Evolutionary conservation across 139 green algal species (phyloP), one percentile per base, ranked within the genome.

Genomic region (Tetratostichococcus sp.): DNA sequence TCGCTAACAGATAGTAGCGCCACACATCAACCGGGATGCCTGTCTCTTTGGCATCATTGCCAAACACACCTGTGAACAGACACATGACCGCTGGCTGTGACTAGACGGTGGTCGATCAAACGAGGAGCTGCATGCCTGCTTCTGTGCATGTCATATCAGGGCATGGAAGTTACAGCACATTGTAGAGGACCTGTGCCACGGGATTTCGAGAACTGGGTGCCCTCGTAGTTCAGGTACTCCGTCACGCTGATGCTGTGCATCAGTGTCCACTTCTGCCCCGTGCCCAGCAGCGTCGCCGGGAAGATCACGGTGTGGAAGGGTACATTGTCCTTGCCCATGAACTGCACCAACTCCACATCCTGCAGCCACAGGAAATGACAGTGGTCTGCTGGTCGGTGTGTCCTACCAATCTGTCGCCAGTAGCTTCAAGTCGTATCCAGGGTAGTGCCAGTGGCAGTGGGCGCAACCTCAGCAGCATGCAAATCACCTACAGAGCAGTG

Each of bases 301-400:
- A 98, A 98, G 87, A 97, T 97, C 74, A 98, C 91, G 32, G 95
- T 99, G 86, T 99, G 95, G 85, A 99, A 99, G 39, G 95, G 94
- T 69, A 98, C 89, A 78, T 99, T 99, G 88, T 99, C 95, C 85
- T 99, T 99, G 79, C 95, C 95, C 95, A 99, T 99, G 82, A 99
- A 99, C 86, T 99, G 95, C 26, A 98, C 93, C 75, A 98, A 82
- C 85, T 99, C 95, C 78, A 99, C 95, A 35, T 99, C 87, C 75
- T 93, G 69, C 50, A 26, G 19, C 39, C n/a, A n/a, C n/a, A n/a
- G n/a, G n/a, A n/a, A n/a, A n/a, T n/a, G n/a, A n/a, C n/a, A n/a
- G n/a, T n/a, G n/a, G n/a, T n/a, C n/a, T n/a, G n/a, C n/a, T n/a
- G n/a, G n/a, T n/a, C n/a, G n/a, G n/a, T n/a, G n/a, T n/a, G n/a